A percentile compares a stretch with the other conserved stretches of the same genome.
These are phyloP conservation scores for Closterium sp. DNA, from an alignment of 139 green algal species.

Conservation along the genomic window DNA sequence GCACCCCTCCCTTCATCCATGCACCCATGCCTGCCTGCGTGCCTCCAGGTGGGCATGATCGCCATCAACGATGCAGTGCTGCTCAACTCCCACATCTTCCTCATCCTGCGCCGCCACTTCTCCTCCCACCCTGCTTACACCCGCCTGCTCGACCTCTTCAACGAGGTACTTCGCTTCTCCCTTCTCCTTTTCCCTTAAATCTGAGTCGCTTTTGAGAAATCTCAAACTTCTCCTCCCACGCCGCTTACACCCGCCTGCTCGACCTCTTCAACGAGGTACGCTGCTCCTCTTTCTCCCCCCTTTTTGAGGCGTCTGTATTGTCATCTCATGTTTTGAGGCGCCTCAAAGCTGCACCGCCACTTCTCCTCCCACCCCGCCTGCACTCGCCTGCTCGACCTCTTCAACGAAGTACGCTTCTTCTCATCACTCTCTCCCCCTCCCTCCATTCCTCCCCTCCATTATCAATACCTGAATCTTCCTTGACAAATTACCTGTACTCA, in stretches of 20 bases:
- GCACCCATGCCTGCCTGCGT: neutral
- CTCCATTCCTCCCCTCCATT: neutral
- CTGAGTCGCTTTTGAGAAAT: no score
- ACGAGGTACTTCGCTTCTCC: constrained; percentile 10
- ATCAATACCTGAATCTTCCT: no score
- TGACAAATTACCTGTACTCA: no score
- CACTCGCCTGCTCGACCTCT: constrained; percentile 85
- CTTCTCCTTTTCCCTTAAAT: neutral
- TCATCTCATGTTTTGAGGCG: no score
- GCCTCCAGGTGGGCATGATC: constrained; percentile 83
- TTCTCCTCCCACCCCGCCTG: constrained; percentile 58
- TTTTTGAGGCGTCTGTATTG: no score
- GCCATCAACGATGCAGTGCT: constrained; percentile 98
- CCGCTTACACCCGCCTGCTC: constrained; percentile 74
- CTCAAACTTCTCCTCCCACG: constrained; percentile 19
- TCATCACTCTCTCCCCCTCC: neutral
- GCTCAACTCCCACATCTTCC: constrained; percentile 92
- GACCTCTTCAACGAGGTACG: constrained; percentile 79
- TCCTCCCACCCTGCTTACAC: constrained; percentile 57
- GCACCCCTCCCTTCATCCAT: neutral
- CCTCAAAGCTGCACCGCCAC: constrained; percentile 75
- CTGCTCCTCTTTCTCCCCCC: neutral
- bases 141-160: constrained; percentile 89
- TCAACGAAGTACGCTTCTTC: constrained; percentile 53
- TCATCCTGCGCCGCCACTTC: constrained; percentile 73